phyloP scores from a whole-genome alignment of 805 yeast genomes.

The Zygotorulaspora florentina region DNA sequence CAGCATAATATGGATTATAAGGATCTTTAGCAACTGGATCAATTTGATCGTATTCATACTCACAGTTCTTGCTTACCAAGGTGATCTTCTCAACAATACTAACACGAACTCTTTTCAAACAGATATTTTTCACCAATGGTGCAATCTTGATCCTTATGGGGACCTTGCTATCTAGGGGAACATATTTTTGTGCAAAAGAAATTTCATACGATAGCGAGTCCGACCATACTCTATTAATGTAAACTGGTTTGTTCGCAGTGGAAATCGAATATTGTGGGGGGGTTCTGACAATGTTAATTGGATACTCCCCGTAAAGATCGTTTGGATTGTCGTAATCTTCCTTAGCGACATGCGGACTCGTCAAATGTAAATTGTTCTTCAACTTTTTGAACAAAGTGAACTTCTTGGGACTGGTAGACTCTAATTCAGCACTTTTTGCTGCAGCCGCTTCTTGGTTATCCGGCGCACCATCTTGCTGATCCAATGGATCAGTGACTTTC shows the following conservation, averaged over 20 bases:
- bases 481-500: conserved; percentile 8
- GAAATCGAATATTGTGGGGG: conserved; percentile 40
- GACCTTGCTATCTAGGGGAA: conserved; percentile 56
- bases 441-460: conserved; percentile 5
- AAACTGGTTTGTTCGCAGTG: conserved; percentile 62
- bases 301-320: conserved; percentile 31
- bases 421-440: conserved; percentile 14
- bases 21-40: conserved; percentile 32
- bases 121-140: conserved; percentile 60
- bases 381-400: conserved; percentile 26
- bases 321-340: conserved; percentile 5
- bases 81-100: conserved; percentile 65
- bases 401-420: conserved; percentile 9
- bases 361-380: conserved; percentile 23
- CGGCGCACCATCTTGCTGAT: background rate
- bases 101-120: conserved; percentile 58
- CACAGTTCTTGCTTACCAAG: conserved; percentile 53
- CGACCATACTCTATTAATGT: conserved; percentile 72
- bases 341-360: conserved; percentile 8
- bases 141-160: conserved; percentile 61
- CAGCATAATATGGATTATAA: conserved; percentile 33
- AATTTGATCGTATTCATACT: conserved; percentile 52
- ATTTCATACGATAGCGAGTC: conserved; percentile 66
- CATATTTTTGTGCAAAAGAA: conserved; percentile 65
- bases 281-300: conserved; percentile 37